These are phyloP conservation scores for Diddensiella transvaalensis DNA, from an alignment of 805 yeast species.

Conservation along the genomic window DNA sequence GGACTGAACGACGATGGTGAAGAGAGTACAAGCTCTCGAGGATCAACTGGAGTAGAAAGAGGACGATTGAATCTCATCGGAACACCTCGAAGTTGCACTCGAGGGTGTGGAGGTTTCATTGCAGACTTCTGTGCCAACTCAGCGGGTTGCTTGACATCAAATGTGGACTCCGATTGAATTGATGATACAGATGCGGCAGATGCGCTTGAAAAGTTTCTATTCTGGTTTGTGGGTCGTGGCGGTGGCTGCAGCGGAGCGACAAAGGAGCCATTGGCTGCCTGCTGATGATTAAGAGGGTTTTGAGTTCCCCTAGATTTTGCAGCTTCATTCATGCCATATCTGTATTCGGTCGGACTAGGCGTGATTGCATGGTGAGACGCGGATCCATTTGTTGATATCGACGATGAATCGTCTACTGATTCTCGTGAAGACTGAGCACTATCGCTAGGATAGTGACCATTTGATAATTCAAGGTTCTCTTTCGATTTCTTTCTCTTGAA, in stretches of 20 bases:
- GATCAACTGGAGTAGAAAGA: conserved; percentile 11
- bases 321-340: not conserved
- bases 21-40: not conserved
- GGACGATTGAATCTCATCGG: conserved; percentile 5
- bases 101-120: not conserved
- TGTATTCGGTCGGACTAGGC: not conserved
- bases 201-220: not conserved
- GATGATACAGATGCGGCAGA: conserved; percentile 14
- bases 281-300: not conserved
- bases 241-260: not conserved
- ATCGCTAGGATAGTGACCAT: not conserved
- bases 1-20: not conserved
- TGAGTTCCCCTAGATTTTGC: not conserved
- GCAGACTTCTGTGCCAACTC: not conserved
- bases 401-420: conserved; percentile 8
- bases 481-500: conserved; percentile 18
- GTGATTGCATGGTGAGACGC: not conserved
- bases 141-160: conserved; percentile 1
- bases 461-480: conserved; percentile 4
- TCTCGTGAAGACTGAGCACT: conserved; percentile 11
- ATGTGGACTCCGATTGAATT: conserved; percentile 16
- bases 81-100: not conserved
- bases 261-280: not conserved
- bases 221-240: not conserved
- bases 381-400: conserved; percentile 8